Evolutionary conservation across 2,329 filamentous ascomycete genomes (phyloP), one percentile per base, ranked within the genome.

Genomic region (Penicillium expansum): DNA sequence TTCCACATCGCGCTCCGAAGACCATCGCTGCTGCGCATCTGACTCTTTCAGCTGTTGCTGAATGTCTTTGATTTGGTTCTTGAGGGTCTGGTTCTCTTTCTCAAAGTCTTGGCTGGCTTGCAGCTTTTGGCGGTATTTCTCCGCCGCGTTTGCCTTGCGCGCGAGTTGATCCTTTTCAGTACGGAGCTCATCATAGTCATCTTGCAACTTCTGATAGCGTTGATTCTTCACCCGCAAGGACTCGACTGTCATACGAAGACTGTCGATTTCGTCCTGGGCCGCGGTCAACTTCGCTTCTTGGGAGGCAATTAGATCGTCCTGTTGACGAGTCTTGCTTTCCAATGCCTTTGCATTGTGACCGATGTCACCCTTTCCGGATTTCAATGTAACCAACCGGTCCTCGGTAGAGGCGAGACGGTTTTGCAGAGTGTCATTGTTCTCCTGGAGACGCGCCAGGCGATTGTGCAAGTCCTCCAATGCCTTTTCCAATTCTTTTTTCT

Each of bases 301-400:
- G 24, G 80, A 82, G 38, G 86, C 85, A 67, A 92, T 92, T 48
- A 91, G 78, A 56, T 87, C 82, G 70, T 90, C 86, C 66, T 89
- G 86, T 64, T 91, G 75, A 33, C 74, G 71, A 5, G 74, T 86
- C 79, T 63, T 88, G 75, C 58, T 80, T 73, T 73, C 74, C 35
- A 77, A 57, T 1, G 72, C 72, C 62, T 73, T 76, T 50, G 69
- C 71, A 60, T 73, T 75, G 76, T 80, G 69, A 76, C 83, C 71
- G 77, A 72, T 56, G 43, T 77, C 76, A 10, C 74, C 76, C 52
- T 78, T 76, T 16, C 76, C 77, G n/a, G 77, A 77, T 54, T 77
- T 75, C 78, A 71, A 78, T 74, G 69, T 84, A 76, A 76, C 83
- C 74, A 72, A 78, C 63, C 70, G 79, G 75, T 75, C 83, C 72